Percentiles rank a stretch among this genome's conserved stretches.
Evolutionary conservation across 176 grass and related monocot species (phyloP).

Genomic region (Puya raimondii): DNA sequence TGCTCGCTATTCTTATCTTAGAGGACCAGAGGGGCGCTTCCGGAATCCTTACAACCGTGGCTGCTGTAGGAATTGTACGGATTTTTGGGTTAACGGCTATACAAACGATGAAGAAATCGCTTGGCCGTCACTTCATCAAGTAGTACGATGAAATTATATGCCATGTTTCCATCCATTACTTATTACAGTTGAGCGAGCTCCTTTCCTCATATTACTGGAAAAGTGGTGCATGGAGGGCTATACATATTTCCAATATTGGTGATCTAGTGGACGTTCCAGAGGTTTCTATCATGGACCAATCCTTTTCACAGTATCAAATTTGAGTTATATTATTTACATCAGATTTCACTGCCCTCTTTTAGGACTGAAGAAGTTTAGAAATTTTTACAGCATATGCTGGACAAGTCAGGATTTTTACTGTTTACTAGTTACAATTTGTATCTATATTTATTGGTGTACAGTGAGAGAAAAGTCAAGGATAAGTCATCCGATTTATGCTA

Average conservation of each 20-base stretch:
- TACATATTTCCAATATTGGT: neutral
- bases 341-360: neutral
- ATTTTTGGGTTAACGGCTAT: conserved; percentile 69
- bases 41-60: conserved; percentile 80
- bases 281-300: no score
- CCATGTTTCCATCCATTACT: neutral
- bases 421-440: neutral
- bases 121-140: conserved; percentile 84
- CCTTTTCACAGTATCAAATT: no score
- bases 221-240: neutral
- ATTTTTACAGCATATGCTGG: neutral
- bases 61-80: conserved; percentile 51
- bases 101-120: conserved; percentile 59
- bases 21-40: conserved; percentile 68
- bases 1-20: conserved; percentile 71
- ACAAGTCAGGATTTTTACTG: neutral
- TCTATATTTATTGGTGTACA: neutral
- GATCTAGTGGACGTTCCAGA: neutral
- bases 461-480: neutral
- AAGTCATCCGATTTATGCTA: no score
- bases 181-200: conserved; percentile 3
- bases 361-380: neutral
- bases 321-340: no score
- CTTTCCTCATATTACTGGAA: neutral
- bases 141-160: conserved; percentile 18